Conservation (phyloP, 345 rosid genomes). For the Gossypium mustelinum region DNA sequence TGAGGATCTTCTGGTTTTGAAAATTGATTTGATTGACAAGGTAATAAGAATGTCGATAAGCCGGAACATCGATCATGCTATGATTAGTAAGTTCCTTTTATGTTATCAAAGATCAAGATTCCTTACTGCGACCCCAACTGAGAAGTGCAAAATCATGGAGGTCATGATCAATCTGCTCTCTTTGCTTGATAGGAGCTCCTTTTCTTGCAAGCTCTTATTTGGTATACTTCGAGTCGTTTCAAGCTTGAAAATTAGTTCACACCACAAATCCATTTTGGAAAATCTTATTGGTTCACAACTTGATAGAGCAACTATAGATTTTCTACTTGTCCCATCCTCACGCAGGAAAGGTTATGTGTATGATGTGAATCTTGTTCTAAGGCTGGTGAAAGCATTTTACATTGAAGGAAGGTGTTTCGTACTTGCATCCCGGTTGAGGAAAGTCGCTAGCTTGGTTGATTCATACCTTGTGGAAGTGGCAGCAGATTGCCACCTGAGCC, state of each 20-base stretch:
- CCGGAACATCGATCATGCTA: constrained; percentile 28
- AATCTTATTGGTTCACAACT: constrained; percentile 41
- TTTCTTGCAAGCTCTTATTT: constrained; percentile 43
- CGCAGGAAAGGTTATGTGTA: constrained; percentile 22
- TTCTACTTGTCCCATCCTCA: constrained; percentile 37
- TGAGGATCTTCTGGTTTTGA: constrained; percentile 41
- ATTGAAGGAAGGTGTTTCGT: constrained; percentile 9
- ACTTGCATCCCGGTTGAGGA: constrained; percentile 19
- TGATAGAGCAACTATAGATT: constrained; percentile 45
- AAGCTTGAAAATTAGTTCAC: constrained; percentile 24
- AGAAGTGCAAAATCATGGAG: constrained; percentile 31
- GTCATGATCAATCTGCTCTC: constrained; percentile 29
- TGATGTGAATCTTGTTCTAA: constrained; percentile 46
- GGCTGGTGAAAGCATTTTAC: constrained; percentile 37
- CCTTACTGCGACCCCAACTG: constrained; percentile 1
- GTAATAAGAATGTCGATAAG: constrained; percentile 26
- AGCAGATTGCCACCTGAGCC: constrained; percentile 35
- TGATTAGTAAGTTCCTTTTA: constrained; percentile 37
- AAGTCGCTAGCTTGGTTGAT: constrained; percentile 41
- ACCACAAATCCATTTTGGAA: constrained; percentile 29
- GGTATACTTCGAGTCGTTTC: constrained; percentile 28
- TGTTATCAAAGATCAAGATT: constrained; percentile 34
- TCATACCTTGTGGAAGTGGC: constrained; percentile 50
- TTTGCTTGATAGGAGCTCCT: constrained; percentile 27
- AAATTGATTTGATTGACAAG: constrained; percentile 28